These are phyloP conservation scores for Mycena floridula DNA, from an alignment of 768 basidiomycete genomes.

Conservation along the genomic window DNA sequence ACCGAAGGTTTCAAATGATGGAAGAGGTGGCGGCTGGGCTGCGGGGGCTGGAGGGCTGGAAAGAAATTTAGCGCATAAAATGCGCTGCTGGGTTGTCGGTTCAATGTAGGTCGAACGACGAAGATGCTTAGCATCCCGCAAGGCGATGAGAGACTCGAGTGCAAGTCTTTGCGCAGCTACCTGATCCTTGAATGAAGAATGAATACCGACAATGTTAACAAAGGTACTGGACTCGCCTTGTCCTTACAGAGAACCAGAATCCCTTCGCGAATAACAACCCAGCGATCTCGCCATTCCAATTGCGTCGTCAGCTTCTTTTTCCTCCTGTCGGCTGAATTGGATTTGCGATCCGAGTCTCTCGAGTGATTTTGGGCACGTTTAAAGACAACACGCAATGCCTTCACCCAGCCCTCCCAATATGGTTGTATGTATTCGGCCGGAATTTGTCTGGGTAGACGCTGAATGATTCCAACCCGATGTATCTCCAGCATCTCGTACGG, in stretches of 20 bases:
- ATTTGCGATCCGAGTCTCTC: not conserved
- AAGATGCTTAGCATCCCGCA: constrained; percentile 42
- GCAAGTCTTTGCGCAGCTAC: too few relatives aligned
- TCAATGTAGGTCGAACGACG: constrained; percentile 17
- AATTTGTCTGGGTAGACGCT: constrained; percentile 34
- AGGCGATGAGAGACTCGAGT: constrained; percentile 31
- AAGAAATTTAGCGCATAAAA: constrained; percentile 37
- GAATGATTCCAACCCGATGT: constrained; percentile 38
- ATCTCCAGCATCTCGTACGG: constrained; percentile 69
- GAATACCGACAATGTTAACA: too few relatives aligned
- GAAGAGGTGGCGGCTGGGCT: not conserved
- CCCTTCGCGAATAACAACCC: constrained; percentile 57
- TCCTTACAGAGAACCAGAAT: constrained; percentile 48
- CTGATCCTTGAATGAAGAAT: too few relatives aligned
- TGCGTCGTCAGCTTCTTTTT: constrained; percentile 18
- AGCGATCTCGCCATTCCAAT: constrained; percentile 58
- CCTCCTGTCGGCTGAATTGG: not conserved
- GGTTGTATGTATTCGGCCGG: constrained; percentile 44
- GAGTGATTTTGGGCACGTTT: not conserved
- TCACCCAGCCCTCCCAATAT: constrained; percentile 52
- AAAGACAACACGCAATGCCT: constrained; percentile 41
- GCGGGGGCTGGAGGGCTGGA: not conserved
- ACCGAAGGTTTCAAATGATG: too few relatives aligned
- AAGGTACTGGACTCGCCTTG: too few relatives aligned
- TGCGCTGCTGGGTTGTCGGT: constrained; percentile 14